phyloP scores from a whole-genome alignment of 1,139 yeast genomes.

The Sugiyamaella japonica region DNA sequence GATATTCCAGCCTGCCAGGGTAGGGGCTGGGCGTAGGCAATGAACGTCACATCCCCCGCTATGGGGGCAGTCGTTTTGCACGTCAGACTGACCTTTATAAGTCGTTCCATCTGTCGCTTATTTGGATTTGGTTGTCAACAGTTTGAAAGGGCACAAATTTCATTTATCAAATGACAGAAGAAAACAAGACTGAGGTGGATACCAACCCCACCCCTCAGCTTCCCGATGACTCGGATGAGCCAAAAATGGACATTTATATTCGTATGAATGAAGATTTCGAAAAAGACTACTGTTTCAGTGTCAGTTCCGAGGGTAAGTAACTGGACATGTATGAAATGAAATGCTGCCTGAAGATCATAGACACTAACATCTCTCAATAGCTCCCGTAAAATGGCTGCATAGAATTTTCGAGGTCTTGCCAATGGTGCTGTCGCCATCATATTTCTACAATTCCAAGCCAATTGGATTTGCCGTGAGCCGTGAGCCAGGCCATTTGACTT shows the following conservation, averaged over 20 bases:
- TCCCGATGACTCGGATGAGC: constrained; percentile 13
- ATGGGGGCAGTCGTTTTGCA: not conserved
- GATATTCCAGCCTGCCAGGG: not conserved
- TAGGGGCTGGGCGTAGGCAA: not conserved
- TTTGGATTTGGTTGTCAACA: not conserved
- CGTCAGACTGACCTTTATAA: not conserved
- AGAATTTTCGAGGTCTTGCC: constrained; percentile 67
- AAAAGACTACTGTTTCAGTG: constrained; percentile 86
- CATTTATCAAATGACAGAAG: not conserved
- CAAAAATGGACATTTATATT: constrained; percentile 62
- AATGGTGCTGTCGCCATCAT: constrained; percentile 73
- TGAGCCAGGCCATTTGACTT: constrained; percentile 82
- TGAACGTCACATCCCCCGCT: constrained; percentile 14
- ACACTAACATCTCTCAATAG: not conserved
- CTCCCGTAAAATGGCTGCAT: constrained; percentile 56
- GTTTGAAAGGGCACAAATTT: not conserved
- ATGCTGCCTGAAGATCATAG: no score
- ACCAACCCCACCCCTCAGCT: constrained; percentile 9
- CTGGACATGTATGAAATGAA: not conserved
- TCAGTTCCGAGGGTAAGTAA: constrained; percentile 47
- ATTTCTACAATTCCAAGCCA: constrained; percentile 68
- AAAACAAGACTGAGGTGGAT: not conserved
- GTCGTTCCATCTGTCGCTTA: constrained; percentile 2
- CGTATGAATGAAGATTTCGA: constrained; percentile 84
- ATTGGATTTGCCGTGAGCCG: constrained; percentile 64